Percentiles rank a stretch among this genome's conserved stretches.
Conservation (phyloP, 768 basidiomycete genomes). For the Boletus rufocinnamomeus region DNA sequence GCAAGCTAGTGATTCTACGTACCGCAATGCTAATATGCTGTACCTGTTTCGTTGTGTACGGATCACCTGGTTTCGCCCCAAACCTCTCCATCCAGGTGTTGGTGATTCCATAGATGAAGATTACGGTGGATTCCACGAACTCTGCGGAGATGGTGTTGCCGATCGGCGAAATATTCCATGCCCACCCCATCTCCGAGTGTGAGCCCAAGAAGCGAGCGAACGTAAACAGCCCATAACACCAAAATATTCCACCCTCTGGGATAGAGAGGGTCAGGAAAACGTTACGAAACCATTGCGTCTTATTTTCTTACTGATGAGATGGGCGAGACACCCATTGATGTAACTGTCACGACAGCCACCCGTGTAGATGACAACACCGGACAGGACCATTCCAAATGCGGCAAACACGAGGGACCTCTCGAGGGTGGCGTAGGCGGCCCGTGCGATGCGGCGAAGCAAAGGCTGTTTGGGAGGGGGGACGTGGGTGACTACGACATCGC, state of each 20-base stretch:
- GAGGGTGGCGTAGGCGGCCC: conserved; percentile 49
- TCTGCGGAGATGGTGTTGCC: conserved; percentile 61
- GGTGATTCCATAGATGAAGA: conserved; percentile 85
- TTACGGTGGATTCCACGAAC: conserved; percentile 75
- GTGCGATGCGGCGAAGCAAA: conserved; percentile 45
- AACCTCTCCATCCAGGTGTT: conserved; percentile 99
- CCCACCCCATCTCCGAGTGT: conserved; percentile 87
- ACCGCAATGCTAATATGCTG: conserved; percentile 95
- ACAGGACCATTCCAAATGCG: conserved; percentile 63
- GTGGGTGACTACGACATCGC: conserved; percentile 37
- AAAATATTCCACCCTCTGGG: conserved; percentile 88
- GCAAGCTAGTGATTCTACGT: conserved; percentile 23
- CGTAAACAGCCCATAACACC: conserved; percentile 83
- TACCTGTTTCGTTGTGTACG: conserved; percentile 87
- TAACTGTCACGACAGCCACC: conserved; percentile 83
- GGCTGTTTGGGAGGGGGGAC: conserved; percentile 18
- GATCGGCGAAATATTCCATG: conserved; percentile 80
- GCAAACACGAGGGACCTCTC: conserved; percentile 72
- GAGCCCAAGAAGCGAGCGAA: conserved; percentile 96
- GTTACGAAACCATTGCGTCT: neutral
- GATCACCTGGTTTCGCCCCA: conserved; percentile 76
- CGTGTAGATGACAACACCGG: conserved; percentile 80
- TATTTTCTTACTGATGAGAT: conserved; percentile 76
- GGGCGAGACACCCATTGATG: conserved; percentile 83
- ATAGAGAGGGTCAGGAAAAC: neutral